Conservation (phyloP, 2,329 filamentous ascomycete species). For the Leptographium wingfieldii region DNA sequence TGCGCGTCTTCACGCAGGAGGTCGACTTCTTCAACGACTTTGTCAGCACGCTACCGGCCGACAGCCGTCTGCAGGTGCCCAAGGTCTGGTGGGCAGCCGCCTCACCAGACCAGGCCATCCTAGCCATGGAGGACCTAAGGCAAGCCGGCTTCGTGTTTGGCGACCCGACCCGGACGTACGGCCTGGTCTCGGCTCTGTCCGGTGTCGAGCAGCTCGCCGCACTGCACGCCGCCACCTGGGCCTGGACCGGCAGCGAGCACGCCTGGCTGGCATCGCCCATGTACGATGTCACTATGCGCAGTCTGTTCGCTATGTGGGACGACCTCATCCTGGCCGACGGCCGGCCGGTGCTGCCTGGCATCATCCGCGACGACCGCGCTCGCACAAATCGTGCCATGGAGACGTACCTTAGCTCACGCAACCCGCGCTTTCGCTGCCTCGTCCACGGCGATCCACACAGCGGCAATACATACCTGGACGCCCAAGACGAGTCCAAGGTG, state of each 20-base stretch:
- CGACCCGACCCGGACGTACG: constrained; percentile 21
- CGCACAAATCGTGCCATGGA: constrained; percentile 15
- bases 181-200: constrained; percentile 7
- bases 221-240: constrained; percentile 20
- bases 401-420: constrained; percentile 19
- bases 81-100: constrained; percentile 14
- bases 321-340: constrained; percentile 17
- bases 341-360: constrained; percentile 12
- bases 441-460: constrained; percentile 24
- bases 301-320: constrained; percentile 11
- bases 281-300: constrained; percentile 4
- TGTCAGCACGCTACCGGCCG: constrained; percentile 5
- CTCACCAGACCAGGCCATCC: constrained; percentile 40
- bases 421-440: constrained; percentile 21
- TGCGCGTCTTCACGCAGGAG: constrained; percentile 17
- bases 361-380: constrained; percentile 4
- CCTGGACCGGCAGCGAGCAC: constrained; percentile 12
- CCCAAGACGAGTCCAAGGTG: constrained; percentile 12
- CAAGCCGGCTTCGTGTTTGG: constrained; percentile 37
- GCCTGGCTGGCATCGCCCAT: constrained; percentile 18
- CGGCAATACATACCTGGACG: constrained; percentile 21
- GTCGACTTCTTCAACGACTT: constrained; percentile 14
- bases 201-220: constrained; percentile 23
- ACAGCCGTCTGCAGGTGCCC: constrained; percentile 14
- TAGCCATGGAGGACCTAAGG: constrained; percentile 56